Evolutionary conservation across 805 yeast genomes (phyloP), one percentile per base, ranked within the genome.

Genomic region (Saccharomycopsis fibuligera): DNA sequence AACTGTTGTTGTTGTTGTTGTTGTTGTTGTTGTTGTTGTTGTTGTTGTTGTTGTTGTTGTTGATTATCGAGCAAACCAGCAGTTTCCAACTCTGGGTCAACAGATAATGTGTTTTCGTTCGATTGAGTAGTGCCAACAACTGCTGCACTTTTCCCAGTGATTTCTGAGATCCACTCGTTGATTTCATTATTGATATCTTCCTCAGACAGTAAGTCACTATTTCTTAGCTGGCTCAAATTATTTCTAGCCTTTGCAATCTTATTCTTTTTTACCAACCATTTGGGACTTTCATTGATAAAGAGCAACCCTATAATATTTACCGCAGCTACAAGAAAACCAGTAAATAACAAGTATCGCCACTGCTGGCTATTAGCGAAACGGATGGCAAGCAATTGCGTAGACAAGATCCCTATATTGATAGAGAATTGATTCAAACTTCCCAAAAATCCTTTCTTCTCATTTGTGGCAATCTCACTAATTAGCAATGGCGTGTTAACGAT

Each of bases 391-490:
- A 79, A 54, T 65, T 91, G 98, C 0, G 96, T 86, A 21, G 81
- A 51, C 35, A 91, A 67, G 40, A 93, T 93, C 0, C 99, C 99
- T 19, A 82, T 55, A 58, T 90, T 93, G 50, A 89, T 83, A 25
- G 85, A 78, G 2, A 88, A 83, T 66, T 93, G 99, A 54, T 85
- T 86, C 86, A 87, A 81, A 17, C 95, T 76, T 0, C 99, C 99
- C 50, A 93, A 70, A 14, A 81, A 65, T 1, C 98, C 98, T 41
- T 83, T 76, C 51, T 75, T 65, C 3, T 69, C 69, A 1, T 72
- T 63, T 0, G 97, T 97, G 6, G 93, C 70, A 10, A 89, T 74
- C 64, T 89, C 96, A 60, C 80, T 83, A 57, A 93, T 79, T 56
- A 79, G 81, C 53, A 93, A 64, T 0, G 98, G 95, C 0, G 89